These are phyloP conservation scores for Bryoglossum gracile DNA, from an alignment of 495 filamentous ascomycete genomes.

Conservation along the genomic window DNA sequence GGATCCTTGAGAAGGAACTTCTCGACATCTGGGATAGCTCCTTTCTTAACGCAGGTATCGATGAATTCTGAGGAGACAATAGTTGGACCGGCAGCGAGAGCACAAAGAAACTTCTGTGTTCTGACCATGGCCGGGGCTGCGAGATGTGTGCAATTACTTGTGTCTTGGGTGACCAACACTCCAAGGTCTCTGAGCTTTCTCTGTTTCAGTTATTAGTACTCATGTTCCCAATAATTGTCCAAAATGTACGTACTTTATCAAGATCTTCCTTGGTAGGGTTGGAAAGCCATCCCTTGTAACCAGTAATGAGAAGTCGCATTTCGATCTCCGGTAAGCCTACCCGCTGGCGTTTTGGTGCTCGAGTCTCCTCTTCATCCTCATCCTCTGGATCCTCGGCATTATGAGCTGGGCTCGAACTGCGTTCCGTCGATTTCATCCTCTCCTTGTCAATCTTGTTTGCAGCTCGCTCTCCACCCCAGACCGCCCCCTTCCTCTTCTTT, in stretches of 20 bases:
- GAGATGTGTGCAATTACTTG: conserved; percentile 70
- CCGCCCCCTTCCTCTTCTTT: conserved; percentile 69
- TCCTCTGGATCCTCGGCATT: conserved; percentile 32
- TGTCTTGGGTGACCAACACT: conserved; percentile 69
- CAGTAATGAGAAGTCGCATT: conserved; percentile 70
- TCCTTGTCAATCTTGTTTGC: conserved; percentile 50
- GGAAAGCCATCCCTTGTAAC: conserved; percentile 67
- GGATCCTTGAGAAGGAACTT: conserved; percentile 62
- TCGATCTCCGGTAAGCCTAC: conserved; percentile 49
- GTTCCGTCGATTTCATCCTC: conserved; percentile 25
- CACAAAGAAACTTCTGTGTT: conserved; percentile 87
- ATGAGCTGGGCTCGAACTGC: conserved; percentile 32
- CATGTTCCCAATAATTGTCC: conserved; percentile 19
- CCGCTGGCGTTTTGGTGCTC: conserved; percentile 54
- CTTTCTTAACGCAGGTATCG: conserved; percentile 57
- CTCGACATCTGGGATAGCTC: conserved; percentile 48
- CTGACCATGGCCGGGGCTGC: conserved; percentile 80
- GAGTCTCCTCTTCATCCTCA: conserved; percentile 43
- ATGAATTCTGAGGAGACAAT: conserved; percentile 75
- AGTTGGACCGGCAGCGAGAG: conserved; percentile 67
- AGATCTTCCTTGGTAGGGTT: conserved; percentile 62
- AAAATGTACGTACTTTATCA: conserved; percentile 59
- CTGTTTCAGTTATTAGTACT: conserved; percentile 35
- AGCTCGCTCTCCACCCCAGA: conserved; percentile 66
- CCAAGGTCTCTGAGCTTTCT: conserved; percentile 77